Base-by-base conservation (phyloP, 1,139 yeast genomes). In the Martiniozyma asiatica region DNA sequence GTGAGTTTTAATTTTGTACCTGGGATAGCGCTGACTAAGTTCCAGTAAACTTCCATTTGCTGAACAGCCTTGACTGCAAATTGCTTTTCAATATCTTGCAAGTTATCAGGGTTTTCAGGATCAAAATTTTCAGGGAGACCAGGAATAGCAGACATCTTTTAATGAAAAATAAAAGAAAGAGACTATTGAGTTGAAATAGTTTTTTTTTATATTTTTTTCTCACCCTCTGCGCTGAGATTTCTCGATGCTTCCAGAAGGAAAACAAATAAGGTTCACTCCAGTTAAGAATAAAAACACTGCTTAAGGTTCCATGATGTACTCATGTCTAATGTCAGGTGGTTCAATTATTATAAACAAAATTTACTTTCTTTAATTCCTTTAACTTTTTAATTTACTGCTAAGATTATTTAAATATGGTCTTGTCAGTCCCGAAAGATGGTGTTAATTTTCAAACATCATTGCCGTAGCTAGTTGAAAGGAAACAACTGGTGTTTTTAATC, bases 51-150 rank as follows among this genome's bases (percentile, higher is more conserved):
- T 53, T 82, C 93, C 38, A 94, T 92, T 56, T 92, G 97, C 56
- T 73, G 75, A 16, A 92, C 98, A 7, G 97, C 98, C 59, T 82
- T 85, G 40, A 92, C 98, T 30, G 98, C 97, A 51, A 89, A 89
- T 61, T 87, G 96, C 68, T 73, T 81, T 58, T 87, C 97, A 49
- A 89, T 82, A 42, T 66, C 77, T 50, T 68, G 76, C 39, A 67
- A 56, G 58, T 70, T 70, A 32, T 70, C 76, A 13, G 77, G 74
- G 35, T 56, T 59, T 43, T 70, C 75, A 11, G 76, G 73, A 41
- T 63, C 60, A 42, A 49, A 48, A 13, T 39, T 36, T 6, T 35
- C 34, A 29, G 42, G 41, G 14, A 36, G 15, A 17, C 35, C 40
- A 20, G 17, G 22, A 11, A 29, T 25, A 11, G 24, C 14, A 13